These are phyloP conservation scores for Scutellaria minor DNA, from an alignment of 257 asterid genomes.

Conservation along the genomic window DNA sequence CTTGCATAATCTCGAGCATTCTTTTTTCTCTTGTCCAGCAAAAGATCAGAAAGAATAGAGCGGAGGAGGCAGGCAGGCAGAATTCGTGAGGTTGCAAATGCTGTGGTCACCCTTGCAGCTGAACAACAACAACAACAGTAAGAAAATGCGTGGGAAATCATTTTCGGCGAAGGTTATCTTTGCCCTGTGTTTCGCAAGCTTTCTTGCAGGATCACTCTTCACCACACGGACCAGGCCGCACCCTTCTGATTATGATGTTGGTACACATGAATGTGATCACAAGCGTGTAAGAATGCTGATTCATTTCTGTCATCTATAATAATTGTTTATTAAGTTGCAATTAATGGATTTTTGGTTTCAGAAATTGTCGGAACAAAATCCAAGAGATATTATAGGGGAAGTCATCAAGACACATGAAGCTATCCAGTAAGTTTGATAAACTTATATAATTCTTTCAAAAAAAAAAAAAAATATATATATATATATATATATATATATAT, in stretches of 20 bases:
- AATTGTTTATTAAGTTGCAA: not conserved
- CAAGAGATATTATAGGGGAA: conserved; percentile 54
- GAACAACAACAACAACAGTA: conserved; percentile 33
- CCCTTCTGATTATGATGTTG: conserved; percentile 30
- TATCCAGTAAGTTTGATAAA: conserved; percentile 43
- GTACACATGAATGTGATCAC: conserved; percentile 49
- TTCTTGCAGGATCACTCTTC: conserved; percentile 65
- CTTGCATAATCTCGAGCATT: not conserved
- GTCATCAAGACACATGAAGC: conserved; percentile 67
- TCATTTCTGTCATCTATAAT: not conserved
- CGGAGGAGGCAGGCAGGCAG: conserved; percentile 26
- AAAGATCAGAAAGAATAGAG: conserved; percentile 15
- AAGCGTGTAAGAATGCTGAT: conserved; percentile 46
- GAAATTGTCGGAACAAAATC: conserved; percentile 52
- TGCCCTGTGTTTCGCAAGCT: conserved; percentile 60
- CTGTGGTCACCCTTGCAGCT: conserved; percentile 37
- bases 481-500: no score
- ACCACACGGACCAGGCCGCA: conserved; percentile 45
- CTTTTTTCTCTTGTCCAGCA: not conserved
- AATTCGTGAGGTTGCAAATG: not conserved
- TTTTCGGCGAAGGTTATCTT: conserved; percentile 53
- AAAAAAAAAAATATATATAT: no score
- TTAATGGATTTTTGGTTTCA: not conserved
- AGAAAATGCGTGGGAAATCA: conserved; percentile 56
- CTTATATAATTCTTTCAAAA: no score